Conservation (phyloP, 805 yeast species). For the Sungouiozyma intestinalis region DNA sequence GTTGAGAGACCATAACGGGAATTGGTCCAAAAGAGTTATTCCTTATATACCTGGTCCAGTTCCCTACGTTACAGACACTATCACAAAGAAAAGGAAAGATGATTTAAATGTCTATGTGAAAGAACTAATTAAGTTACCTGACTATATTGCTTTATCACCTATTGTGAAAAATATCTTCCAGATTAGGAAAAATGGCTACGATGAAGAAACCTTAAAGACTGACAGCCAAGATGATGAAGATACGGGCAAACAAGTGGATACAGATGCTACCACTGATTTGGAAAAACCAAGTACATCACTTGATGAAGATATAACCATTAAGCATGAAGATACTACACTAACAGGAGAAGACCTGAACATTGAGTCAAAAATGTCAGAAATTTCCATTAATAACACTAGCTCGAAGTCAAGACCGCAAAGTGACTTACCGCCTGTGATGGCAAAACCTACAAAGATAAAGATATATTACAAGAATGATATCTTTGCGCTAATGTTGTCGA, state of each 20-base stretch:
- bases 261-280: conserved; percentile 8
- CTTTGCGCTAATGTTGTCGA: conserved; percentile 54
- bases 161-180: conserved; percentile 66
- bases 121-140: conserved; percentile 60
- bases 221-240: conserved; percentile 1
- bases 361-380: conserved; percentile 18
- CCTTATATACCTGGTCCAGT: conserved; percentile 97
- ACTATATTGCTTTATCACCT: conserved; percentile 58
- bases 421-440: conserved; percentile 18
- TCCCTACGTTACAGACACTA: conserved; percentile 75
- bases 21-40: conserved; percentile 63
- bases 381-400: conserved; percentile 13
- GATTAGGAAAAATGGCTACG: conserved; percentile 31
- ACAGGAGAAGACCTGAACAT: conserved; percentile 26
- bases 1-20: conserved; percentile 33
- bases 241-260: conserved; percentile 3
- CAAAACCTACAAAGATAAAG: conserved; percentile 43
- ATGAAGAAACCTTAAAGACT: conserved; percentile 15
- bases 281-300: background rate
- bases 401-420: conserved; percentile 26
- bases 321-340: conserved; percentile 23
- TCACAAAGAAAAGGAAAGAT: conserved; percentile 43
- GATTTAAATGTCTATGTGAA: conserved; percentile 48
- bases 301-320: conserved; percentile 1
- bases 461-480: conserved; percentile 75